These are phyloP conservation scores for Daldinia loculata DNA, from an alignment of 495 filamentous ascomycete genomes.

Conservation along the genomic window DNA sequence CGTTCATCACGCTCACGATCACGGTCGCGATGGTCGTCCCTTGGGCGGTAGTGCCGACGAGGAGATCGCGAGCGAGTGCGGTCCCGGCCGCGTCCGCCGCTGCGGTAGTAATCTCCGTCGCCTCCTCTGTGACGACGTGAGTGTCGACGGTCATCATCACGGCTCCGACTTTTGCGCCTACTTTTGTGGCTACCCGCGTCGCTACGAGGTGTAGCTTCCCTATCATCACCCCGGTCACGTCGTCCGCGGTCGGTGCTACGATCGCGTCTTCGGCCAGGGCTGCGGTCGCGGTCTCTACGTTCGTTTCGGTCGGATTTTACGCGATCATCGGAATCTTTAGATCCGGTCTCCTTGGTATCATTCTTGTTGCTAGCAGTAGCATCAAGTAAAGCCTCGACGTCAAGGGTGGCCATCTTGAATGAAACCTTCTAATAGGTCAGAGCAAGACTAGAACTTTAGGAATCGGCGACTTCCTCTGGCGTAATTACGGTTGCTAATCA, in stretches of 20 bases:
- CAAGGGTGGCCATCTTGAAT: constrained; percentile 81
- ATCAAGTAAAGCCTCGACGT: constrained; percentile 94
- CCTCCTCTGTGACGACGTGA: constrained; percentile 80
- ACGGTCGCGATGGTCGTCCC: constrained; percentile 64
- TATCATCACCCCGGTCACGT: constrained; percentile 51
- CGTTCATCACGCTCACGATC: constrained; percentile 59
- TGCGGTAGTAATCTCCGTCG: constrained; percentile 78
- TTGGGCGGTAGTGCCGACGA: constrained; percentile 78
- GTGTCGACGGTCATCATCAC: constrained; percentile 79
- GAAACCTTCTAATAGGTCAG: constrained; percentile 27
- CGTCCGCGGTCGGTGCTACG: constrained; percentile 64
- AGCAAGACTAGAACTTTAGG: neutral
- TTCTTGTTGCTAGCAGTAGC: constrained; percentile 72
- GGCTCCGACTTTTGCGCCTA: constrained; percentile 83
- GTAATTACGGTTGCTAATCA: neutral
- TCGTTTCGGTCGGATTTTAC: constrained; percentile 44
- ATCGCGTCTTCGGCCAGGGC: constrained; percentile 70
- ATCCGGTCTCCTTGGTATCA: constrained; percentile 58
- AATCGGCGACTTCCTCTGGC: constrained; percentile 6
- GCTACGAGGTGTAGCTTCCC: constrained; percentile 74
- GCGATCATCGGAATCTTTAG: constrained; percentile 42
- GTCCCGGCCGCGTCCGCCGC: constrained; percentile 64
- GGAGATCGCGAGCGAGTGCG: constrained; percentile 81
- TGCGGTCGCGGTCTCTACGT: constrained; percentile 57
- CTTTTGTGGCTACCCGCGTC: constrained; percentile 87